Evolutionary conservation across 2,329 filamentous ascomycete species (phyloP), one percentile per base, ranked within the genome.

Genomic region (Talaromyces sp.): DNA sequence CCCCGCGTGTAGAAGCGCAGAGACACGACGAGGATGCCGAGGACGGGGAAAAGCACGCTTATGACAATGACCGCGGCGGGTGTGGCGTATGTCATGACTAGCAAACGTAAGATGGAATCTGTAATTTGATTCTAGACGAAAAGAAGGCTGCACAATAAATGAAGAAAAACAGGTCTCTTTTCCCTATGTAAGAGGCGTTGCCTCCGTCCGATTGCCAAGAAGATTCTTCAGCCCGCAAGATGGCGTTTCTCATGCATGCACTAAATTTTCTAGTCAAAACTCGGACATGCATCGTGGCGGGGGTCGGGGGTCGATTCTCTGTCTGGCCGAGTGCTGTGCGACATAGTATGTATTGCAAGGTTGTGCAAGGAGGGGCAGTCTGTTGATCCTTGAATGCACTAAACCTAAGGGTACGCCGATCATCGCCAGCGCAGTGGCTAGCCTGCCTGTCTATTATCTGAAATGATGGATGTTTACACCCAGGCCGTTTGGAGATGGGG

Each of bases 1-100:
- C 24, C 52, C 19, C 52, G 52, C 16, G 52, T 57, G 52, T 57
- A 57, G 52, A 57, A 57, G 8, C 52, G 52, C 19, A 57, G 52
- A 37, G 52, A 57, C 1, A 57, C 52, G 16, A 50, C 47, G 22
- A 50, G 14, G 22, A 50, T 27, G 11, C 47, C 47, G 47, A 50
- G 47, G 3, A 50, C 1, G 9, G 47, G 47, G 8, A 50, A 50
- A 16, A 50, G 47, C 16, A 27, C 10, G 13, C 47, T 50, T 16
- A 50, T 50, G 19, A 50, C 47, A 27, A 50, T 50, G 11, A 50
- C 10, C 4, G 47, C 47, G 14, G 47, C 47, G 47, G 47, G 47
- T 24, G 22, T 50, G 13, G 47, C 47, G 47, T 50, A 50, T 1
- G 47, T 31, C 27, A 31, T 31, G 27, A 31, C 27, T 31, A 31